phyloP scores from a whole-genome alignment of 208 protist genomes.

The Trichomonas tenax region DNA sequence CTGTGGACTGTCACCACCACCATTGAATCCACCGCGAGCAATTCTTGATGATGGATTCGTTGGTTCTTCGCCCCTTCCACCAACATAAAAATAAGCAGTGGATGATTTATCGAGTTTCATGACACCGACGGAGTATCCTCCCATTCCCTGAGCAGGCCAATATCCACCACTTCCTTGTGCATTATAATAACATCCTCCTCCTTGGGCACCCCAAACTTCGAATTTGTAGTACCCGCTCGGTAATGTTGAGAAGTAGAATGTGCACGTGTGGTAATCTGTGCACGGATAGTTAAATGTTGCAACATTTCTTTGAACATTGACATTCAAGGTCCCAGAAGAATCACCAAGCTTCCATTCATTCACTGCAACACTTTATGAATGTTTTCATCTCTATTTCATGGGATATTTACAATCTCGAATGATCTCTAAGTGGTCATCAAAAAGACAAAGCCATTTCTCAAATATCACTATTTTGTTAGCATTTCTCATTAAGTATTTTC shows the following conservation, averaged over 20 bases:
- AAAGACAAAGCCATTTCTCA: too few relatives aligned
- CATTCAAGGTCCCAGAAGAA: too few relatives aligned
- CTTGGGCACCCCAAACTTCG: neutral
- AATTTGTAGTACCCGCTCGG: neutral
- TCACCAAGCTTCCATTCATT: too few relatives aligned
- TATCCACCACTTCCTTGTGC: neutral
- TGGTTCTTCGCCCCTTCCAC: neutral
- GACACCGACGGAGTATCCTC: neutral
- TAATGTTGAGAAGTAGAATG: neutral
- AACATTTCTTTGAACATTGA: too few relatives aligned
- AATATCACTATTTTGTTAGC: too few relatives aligned
- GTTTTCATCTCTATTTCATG: too few relatives aligned
- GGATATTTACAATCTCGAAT: too few relatives aligned
- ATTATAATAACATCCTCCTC: neutral
- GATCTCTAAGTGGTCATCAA: too few relatives aligned
- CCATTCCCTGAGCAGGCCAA: neutral
- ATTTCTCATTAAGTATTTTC: too few relatives aligned
- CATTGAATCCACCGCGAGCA: neutral
- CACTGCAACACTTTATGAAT: too few relatives aligned
- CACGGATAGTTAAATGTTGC: neutral
- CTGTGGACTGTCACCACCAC: neutral
- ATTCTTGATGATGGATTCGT: neutral
- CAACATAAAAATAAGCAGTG: neutral
- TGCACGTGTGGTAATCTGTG: neutral
- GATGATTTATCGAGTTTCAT: neutral